Evolutionary conservation across 2,329 filamentous ascomycete genomes (phyloP).

Genomic region (Phaeoacremonium minimum): DNA sequence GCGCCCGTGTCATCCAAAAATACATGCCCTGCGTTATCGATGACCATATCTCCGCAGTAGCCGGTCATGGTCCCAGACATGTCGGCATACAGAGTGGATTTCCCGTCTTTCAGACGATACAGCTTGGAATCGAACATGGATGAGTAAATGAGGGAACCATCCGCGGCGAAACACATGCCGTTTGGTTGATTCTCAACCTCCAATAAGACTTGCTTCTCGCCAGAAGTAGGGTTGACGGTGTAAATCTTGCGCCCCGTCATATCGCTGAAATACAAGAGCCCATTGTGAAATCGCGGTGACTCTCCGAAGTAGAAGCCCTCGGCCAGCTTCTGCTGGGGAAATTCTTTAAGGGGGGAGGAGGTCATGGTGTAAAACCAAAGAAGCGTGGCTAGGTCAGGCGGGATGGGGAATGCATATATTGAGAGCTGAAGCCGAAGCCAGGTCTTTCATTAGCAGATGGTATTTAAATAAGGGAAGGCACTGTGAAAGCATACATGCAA

Average conservation of each 20-base stretch:
- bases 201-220: neutral
- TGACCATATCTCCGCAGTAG: constrained; percentile 3
- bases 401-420: too few species aligned
- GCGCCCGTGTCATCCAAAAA: constrained; percentile 2
- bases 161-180: constrained; percentile 1
- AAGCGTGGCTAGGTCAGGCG: too few species aligned
- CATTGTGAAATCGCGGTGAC: constrained; percentile 1
- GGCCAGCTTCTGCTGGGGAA: too few species aligned
- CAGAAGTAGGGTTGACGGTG: neutral
- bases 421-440: too few species aligned
- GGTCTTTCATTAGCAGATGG: too few species aligned
- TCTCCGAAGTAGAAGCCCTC: constrained; percentile 2
- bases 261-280: constrained; percentile 1
- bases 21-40: neutral
- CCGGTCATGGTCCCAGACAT: constrained; percentile 2
- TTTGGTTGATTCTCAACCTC: constrained; percentile 4
- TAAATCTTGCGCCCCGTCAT: constrained; percentile 2
- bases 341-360: too few species aligned
- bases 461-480: too few species aligned
- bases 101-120: neutral
- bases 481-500: too few species aligned
- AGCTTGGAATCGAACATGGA: constrained; percentile 4
- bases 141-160: constrained; percentile 2
- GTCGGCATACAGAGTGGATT: constrained; percentile 1
- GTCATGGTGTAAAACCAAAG: too few species aligned